phyloP scores from a whole-genome alignment of 345 rosid species.

The Eutrema heterophyllum region DNA sequence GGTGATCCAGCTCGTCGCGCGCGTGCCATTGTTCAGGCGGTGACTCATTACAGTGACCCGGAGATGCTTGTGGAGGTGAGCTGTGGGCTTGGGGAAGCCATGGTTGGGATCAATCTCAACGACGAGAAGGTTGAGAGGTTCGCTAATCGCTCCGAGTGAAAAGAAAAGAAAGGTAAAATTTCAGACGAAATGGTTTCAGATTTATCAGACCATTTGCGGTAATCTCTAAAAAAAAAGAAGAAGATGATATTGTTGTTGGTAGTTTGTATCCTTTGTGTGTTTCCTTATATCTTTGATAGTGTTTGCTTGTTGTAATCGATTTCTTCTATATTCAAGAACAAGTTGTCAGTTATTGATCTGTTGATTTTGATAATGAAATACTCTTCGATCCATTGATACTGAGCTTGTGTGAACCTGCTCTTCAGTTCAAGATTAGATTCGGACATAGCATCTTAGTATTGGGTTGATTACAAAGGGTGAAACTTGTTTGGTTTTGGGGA shows the following conservation, averaged over 20 bases:
- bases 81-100: constrained; percentile 72
- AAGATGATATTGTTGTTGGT: constrained; percentile 12
- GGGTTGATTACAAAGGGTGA: background rate
- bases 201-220: background rate
- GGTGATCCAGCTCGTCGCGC: constrained; percentile 69
- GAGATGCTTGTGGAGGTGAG: constrained; percentile 66
- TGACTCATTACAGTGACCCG: constrained; percentile 71
- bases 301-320: constrained; percentile 19
- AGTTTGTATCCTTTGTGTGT: constrained; percentile 25
- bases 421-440: background rate
- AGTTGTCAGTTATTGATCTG: constrained; percentile 19
- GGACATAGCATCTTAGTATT: background rate
- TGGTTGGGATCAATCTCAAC: constrained; percentile 68
- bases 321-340: constrained; percentile 28
- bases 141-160: constrained; percentile 56
- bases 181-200: constrained; percentile 22
- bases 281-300: constrained; percentile 11
- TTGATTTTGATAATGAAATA: background rate
- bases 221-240: background rate
- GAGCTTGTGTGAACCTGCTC: background rate
- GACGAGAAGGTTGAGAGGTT: constrained; percentile 71
- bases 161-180: background rate
- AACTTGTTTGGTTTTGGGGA: constrained; percentile 10
- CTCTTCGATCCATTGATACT: constrained; percentile 11
- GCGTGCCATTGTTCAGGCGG: constrained; percentile 72